Conservation (phyloP, 1,284 basidiomycete species). For the Amylostereum chailletii region DNA sequence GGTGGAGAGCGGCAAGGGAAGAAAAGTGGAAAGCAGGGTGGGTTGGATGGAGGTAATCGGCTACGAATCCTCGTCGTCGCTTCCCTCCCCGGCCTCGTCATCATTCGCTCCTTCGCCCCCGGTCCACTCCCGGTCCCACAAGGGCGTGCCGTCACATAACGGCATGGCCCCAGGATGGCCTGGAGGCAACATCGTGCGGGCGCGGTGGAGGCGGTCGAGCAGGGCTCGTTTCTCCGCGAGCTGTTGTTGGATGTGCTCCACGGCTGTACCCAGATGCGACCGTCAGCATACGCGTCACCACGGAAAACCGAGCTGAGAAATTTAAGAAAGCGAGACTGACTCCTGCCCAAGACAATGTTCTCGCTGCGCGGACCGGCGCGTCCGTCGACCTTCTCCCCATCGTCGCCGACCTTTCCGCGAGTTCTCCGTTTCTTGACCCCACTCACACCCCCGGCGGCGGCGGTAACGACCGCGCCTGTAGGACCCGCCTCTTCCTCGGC, state of each 20-base stretch:
- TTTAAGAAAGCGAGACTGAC: conserved; percentile 35
- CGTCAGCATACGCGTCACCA: conserved; percentile 6
- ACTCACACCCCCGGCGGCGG: conserved; percentile 7
- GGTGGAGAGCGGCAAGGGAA: too few species aligned
- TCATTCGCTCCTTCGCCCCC: conserved; percentile 47
- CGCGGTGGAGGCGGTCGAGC: conserved; percentile 47
- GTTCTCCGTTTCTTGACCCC: conserved; percentile 23
- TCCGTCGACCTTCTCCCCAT: conserved; percentile 63
- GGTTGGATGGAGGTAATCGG: background rate
- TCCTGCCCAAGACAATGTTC: conserved; percentile 76
- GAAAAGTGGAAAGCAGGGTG: too few species aligned
- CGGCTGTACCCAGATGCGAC: conserved; percentile 40
- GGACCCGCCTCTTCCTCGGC: conserved; percentile 47
- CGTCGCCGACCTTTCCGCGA: conserved; percentile 20
- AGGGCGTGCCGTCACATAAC: conserved; percentile 27
- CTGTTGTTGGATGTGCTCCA: conserved; percentile 69
- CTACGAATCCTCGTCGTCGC: conserved; percentile 28
- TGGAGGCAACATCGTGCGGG: conserved; percentile 44
- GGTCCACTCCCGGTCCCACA: conserved; percentile 75
- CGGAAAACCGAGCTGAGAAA: background rate
- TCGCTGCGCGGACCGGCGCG: conserved; percentile 79
- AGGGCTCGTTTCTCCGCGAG: conserved; percentile 48
- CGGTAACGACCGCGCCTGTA: conserved; percentile 1
- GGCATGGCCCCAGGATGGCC: conserved; percentile 45
- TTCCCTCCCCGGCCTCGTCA: conserved; percentile 36